These are phyloP conservation scores for Corrigiola litoralis DNA, from an alignment of 179 eudicot species.

Conservation along the genomic window DNA sequence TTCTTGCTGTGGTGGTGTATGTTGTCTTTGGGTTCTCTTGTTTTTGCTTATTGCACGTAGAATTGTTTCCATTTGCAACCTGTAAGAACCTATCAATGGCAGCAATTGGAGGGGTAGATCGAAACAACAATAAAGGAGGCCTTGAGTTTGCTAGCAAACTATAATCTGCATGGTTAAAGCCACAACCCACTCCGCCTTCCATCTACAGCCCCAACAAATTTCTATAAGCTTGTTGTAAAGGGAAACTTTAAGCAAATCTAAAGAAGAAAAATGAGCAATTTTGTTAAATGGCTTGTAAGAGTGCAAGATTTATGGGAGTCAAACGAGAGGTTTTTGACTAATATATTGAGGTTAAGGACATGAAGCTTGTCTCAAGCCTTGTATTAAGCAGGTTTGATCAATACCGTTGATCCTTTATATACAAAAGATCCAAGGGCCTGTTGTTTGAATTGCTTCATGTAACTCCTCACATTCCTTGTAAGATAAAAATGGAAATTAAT, in stretches of 20 bases:
- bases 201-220: conserved; percentile 21
- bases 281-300: neutral
- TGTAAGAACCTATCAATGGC: conserved; percentile 55
- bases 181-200: conserved; percentile 17
- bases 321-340: neutral
- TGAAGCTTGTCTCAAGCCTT: conserved; percentile 7
- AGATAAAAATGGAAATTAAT: neutral
- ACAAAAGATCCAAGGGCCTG: neutral
- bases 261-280: neutral
- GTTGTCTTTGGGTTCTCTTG: neutral
- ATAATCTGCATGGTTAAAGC: conserved; percentile 15
- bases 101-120: conserved; percentile 36
- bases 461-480: conserved; percentile 19
- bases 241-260: conserved; percentile 7
- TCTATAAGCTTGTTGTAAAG: neutral
- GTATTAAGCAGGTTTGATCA: conserved; percentile 9
- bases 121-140: neutral
- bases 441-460: neutral
- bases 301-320: conserved; percentile 27
- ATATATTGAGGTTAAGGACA: neutral
- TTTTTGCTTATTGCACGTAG: neutral
- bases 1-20: neutral
- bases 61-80: conserved; percentile 3
- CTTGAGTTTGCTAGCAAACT: conserved; percentile 2
- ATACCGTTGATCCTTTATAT: neutral